Evolutionary conservation across 2,329 filamentous ascomycete genomes (phyloP).

Genomic region (Nigrospora sphaerica): DNA sequence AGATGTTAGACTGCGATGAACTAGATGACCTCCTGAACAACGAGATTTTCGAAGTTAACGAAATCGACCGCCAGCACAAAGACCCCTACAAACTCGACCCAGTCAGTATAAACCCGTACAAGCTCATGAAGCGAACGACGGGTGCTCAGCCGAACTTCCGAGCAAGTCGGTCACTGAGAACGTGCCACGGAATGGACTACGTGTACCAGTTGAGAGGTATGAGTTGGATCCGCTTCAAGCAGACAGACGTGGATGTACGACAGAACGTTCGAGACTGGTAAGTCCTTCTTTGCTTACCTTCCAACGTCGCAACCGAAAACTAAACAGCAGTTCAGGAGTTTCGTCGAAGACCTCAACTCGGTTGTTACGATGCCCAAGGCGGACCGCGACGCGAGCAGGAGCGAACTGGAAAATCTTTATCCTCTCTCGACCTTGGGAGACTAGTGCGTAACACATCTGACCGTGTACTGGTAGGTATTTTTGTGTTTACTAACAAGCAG

Average conservation of each 20-base stretch:
- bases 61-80: constrained; percentile 3
- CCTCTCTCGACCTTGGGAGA: too few species aligned
- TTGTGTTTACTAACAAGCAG: too few species aligned
- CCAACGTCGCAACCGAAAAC: too few species aligned
- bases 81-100: constrained; percentile 10
- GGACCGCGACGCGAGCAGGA: too few species aligned
- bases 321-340: too few species aligned
- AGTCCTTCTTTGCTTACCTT: neutral
- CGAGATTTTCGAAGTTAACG: too few species aligned
- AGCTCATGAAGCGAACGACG: constrained; percentile 17
- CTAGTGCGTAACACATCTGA: too few species aligned
- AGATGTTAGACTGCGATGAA: constrained; percentile 15
- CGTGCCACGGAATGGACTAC: constrained; percentile 31
- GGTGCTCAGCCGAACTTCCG: constrained; percentile 31
- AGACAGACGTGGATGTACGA: neutral
- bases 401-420: too few species aligned
- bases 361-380: too few species aligned
- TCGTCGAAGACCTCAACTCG: too few species aligned
- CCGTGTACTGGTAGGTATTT: too few species aligned
- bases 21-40: too few species aligned
- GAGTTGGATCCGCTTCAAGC: neutral
- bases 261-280: neutral
- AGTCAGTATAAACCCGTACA: constrained; percentile 5
- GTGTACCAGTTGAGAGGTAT: neutral
- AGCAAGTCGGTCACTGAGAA: constrained; percentile 26